Conservation (phyloP, 2,329 filamentous ascomycete species). For the Cercospora sp. region DNA sequence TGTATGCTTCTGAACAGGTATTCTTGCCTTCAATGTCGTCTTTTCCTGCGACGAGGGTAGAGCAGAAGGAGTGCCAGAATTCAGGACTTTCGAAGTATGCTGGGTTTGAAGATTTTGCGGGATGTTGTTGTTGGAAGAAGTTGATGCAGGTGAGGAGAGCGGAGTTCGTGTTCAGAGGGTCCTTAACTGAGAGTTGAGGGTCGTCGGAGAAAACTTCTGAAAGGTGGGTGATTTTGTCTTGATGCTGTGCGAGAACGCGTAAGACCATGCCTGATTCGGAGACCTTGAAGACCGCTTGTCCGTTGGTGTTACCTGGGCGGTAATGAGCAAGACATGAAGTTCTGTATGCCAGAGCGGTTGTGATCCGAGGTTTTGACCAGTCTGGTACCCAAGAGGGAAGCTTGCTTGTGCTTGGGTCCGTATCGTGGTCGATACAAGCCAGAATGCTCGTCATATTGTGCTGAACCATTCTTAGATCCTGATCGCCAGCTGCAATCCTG, state of each 20-base stretch:
- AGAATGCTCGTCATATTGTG: neutral
- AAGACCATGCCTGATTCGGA: neutral
- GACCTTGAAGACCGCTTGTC: neutral
- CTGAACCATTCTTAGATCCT: neutral
- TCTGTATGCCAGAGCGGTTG: neutral
- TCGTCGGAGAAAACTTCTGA: neutral
- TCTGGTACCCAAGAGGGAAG: neutral
- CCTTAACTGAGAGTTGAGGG: neutral
- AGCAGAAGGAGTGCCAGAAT: neutral
- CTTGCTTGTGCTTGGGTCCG: neutral
- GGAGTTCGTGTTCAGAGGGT: neutral
- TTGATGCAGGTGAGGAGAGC: neutral
- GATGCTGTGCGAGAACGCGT: neutral
- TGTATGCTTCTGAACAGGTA: neutral
- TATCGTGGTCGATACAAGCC: neutral
- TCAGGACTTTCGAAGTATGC: neutral
- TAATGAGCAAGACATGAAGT: neutral
- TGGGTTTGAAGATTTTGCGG: neutral
- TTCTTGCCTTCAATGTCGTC: neutral
- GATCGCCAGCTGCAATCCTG: neutral
- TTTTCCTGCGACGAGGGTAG: neutral
- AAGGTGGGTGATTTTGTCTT: neutral
- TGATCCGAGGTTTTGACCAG: neutral
- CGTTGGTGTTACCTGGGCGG: neutral
- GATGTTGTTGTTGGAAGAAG: neutral